Base-by-base conservation (phyloP, 2,329 filamentous ascomycete genomes). In the Neofusicoccum sp. region DNA sequence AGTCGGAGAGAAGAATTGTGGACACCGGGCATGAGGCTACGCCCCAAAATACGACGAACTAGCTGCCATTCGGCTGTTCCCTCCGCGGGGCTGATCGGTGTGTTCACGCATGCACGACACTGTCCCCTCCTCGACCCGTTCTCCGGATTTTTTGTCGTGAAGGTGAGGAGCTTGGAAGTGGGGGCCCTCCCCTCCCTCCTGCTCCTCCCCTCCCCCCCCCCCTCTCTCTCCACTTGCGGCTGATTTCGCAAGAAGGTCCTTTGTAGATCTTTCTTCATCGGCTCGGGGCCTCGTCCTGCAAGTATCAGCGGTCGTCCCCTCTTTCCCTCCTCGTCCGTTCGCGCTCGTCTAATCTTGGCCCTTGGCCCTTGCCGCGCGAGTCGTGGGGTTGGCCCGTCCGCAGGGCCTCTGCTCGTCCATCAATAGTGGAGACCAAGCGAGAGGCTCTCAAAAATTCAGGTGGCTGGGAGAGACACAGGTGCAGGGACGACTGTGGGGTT, bases 361-460 rank as follows among this genome's bases (percentile, higher is more conserved):
- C 20, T 20, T 30, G 34, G 34, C 34, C 20, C 34, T 28, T 40
- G 36, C 43, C 24, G 51, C 24, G 16, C 36, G 51, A 56, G 36
- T 43, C 51, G 36, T 41, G 12, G 44, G 28, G 24, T 20, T 16
- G 48, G 48, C 24, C 48, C 33, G 48, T 53, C 16, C 48, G 48
- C 28, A 20, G 20, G 20, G 20, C 20, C 20, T 20, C 20, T 20
- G 14, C 30, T 14, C 12, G 48, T 34, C 20, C 51, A 56, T 56
- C 26, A 41, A 31, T 28, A 30, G 51, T 56, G 51, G 51, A 14
- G 36, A 56, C 36, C 14, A 7, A 56, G 51, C 38, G 51, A 56
- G 51, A 56, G 51, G 51, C 51, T 56, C 51, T 56, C 36, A 43
- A 16, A 31, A 56, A 56, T 56, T 56, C 51, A 33, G 51, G 38